phyloP scores from a whole-genome alignment of 2,329 filamentous ascomycete genomes.

The Ophidiomyces ophidiicola region DNA sequence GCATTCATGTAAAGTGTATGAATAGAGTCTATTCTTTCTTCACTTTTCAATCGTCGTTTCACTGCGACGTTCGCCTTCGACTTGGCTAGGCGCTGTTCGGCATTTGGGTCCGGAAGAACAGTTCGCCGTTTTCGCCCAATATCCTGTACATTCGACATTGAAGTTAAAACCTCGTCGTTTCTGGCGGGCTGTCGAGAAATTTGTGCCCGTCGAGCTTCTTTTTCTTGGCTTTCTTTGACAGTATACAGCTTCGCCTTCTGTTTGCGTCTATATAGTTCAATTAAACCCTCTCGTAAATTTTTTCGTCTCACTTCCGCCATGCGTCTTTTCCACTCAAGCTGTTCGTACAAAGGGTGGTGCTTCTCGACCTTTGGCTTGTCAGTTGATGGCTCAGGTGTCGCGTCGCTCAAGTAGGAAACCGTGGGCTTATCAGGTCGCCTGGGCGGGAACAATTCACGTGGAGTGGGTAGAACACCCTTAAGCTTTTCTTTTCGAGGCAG shows the following conservation, averaged over 20 bases:
- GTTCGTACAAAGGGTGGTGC: conserved; percentile 36
- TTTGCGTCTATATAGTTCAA: conserved; percentile 57
- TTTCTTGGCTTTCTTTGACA: conserved; percentile 33
- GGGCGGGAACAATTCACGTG: conserved; percentile 63
- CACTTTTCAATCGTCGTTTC: conserved; percentile 41
- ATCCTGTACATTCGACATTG: conserved; percentile 48
- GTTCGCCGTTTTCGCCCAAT: conserved; percentile 39
- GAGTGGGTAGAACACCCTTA: conserved; percentile 72
- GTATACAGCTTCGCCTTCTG: conserved; percentile 30
- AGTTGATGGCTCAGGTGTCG: conserved; percentile 43
- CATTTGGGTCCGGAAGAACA: conserved; percentile 50
- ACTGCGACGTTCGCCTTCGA: conserved; percentile 30
- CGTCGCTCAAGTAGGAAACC: conserved; percentile 47
- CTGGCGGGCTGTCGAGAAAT: conserved; percentile 53
- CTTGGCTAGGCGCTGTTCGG: conserved; percentile 44
- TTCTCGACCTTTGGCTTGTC: conserved; percentile 22
- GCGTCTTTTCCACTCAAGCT: conserved; percentile 53
- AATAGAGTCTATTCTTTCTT: conserved; percentile 55
- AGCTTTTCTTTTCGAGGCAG: conserved; percentile 38
- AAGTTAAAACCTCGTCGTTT: conserved; percentile 65
- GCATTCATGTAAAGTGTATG: conserved; percentile 87
- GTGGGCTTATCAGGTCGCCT: conserved; percentile 50
- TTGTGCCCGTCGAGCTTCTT: conserved; percentile 40
- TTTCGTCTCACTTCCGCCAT: conserved; percentile 60
- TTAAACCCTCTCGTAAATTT: conserved; percentile 60